Evolutionary conservation across 2,329 filamentous ascomycete species (phyloP).

Genomic region (Pseudomassariella vexata): DNA sequence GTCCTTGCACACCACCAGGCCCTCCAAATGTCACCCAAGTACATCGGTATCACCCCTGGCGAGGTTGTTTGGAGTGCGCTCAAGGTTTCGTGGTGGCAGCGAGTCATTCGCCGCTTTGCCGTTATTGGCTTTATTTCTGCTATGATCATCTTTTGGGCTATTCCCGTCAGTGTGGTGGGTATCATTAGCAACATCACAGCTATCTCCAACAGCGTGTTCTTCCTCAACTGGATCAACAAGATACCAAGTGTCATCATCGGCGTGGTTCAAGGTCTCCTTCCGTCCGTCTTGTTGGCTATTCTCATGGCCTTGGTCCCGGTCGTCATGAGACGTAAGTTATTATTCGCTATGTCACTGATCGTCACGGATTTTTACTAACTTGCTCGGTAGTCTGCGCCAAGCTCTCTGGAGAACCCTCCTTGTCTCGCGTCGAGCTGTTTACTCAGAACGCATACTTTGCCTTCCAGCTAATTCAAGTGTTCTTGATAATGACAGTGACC

Average conservation of each 20-base stretch:
- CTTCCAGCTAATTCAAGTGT: slow-evolving; percentile 88
- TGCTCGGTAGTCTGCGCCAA: slow-evolving; percentile 61
- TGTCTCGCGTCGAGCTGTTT: slow-evolving; percentile 76
- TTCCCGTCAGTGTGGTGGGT: slow-evolving; percentile 73
- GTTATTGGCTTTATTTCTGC: slow-evolving; percentile 68
- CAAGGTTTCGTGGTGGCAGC: slow-evolving; percentile 80
- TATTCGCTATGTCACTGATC: neutral
- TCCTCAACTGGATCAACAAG: slow-evolving; percentile 64
- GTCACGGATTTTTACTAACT: slow-evolving; percentile 10
- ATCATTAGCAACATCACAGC: slow-evolving; percentile 77
- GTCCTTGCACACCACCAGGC: slow-evolving; percentile 81
- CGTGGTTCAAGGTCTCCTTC: slow-evolving; percentile 78
- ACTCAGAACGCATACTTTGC: slow-evolving; percentile 89
- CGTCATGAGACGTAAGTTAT: slow-evolving; percentile 67
- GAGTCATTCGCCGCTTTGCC: slow-evolving; percentile 64
- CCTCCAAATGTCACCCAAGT: slow-evolving; percentile 79
- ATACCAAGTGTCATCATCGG: slow-evolving; percentile 70
- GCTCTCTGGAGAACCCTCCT: slow-evolving; percentile 72
- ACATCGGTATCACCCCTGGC: slow-evolving; percentile 72
- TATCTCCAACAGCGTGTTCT: slow-evolving; percentile 59
- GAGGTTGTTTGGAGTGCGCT: slow-evolving; percentile 89
- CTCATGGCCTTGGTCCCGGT: slow-evolving; percentile 83
- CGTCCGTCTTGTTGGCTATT: slow-evolving; percentile 70
- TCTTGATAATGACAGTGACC: slow-evolving; percentile 77
- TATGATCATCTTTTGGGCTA: slow-evolving; percentile 81